Evolutionary conservation across 2,329 filamentous ascomycete species (phyloP).

Genomic region (Aspergillus niger): DNA sequence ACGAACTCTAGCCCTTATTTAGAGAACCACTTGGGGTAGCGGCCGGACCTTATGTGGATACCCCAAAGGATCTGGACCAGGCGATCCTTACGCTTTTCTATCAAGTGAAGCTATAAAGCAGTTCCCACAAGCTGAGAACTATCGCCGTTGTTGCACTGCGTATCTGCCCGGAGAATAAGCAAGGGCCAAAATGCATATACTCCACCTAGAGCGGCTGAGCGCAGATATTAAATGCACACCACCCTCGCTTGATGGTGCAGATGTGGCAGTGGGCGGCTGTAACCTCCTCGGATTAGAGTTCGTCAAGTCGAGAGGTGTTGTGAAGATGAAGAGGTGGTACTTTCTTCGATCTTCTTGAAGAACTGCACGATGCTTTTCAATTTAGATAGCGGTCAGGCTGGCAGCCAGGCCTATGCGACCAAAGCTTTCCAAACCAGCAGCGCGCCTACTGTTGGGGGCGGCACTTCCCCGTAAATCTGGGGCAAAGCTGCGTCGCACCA

Average conservation of each 20-base stretch:
- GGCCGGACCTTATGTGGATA: neutral
- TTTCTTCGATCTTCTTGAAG: neutral
- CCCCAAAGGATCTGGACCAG: neutral
- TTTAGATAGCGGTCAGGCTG: neutral
- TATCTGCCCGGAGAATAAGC: neutral
- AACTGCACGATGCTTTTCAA: neutral
- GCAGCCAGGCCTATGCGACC: neutral
- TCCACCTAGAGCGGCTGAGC: neutral
- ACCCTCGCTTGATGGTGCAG: neutral
- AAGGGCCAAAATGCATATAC: neutral
- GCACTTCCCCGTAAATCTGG: slow-evolving; percentile 3
- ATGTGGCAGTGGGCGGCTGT: neutral
- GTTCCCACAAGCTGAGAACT: neutral
- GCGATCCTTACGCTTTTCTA: neutral
- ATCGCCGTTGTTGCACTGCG: neutral
- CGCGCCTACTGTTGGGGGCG: neutral
- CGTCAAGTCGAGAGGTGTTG: neutral
- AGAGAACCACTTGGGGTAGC: neutral
- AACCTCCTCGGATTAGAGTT: neutral
- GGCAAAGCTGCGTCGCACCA: slow-evolving; percentile 3
- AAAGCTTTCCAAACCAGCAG: neutral
- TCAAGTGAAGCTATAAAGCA: neutral
- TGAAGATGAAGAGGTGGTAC: neutral
- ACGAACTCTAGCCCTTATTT: neutral
- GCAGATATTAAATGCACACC: neutral